Conservation (phyloP, 2,329 filamentous ascomycete genomes). For the Fusarium multiceps region DNA sequence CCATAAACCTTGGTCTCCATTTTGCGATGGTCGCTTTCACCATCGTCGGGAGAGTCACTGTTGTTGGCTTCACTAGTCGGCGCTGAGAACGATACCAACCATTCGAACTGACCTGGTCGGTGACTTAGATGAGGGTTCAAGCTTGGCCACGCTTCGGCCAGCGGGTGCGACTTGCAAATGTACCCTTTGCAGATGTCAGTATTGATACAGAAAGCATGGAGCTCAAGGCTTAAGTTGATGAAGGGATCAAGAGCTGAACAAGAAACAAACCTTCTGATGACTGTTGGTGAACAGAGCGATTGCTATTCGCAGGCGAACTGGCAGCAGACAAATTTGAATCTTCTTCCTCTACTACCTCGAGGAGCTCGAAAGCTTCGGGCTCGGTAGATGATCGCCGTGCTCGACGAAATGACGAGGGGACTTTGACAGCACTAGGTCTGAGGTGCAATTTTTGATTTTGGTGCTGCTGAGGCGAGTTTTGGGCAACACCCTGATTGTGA, state of each 20-base stretch:
- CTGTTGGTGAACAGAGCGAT: conserved; percentile 1
- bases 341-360: conserved; percentile 50
- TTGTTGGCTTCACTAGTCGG: conserved; percentile 42
- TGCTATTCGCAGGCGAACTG: conserved; percentile 8
- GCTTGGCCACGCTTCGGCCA: conserved; percentile 42
- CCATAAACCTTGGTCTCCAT: conserved; percentile 56
- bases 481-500: conserved; percentile 41
- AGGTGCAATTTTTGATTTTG: conserved; percentile 18
- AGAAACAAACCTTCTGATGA: conserved; percentile 34
- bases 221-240: not conserved
- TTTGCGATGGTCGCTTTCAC: conserved; percentile 15
- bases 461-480: conserved; percentile 15
- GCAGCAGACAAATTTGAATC: conserved; percentile 38
- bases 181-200: conserved; percentile 34
- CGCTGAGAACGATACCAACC: conserved; percentile 56
- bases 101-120: conserved; percentile 63
- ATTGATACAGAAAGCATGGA: not conserved
- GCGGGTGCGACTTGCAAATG: conserved; percentile 34
- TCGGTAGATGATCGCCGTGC: conserved; percentile 49
- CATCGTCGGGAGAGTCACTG: conserved; percentile 24
- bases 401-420: conserved; percentile 32
- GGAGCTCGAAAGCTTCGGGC: conserved; percentile 50
- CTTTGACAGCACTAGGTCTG: conserved; percentile 27
- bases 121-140: conserved; percentile 55
- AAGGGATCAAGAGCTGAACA: not conserved